Evolutionary conservation across 2,329 filamentous ascomycete species (phyloP).

Genomic region (Pseudomassariella vexata): DNA sequence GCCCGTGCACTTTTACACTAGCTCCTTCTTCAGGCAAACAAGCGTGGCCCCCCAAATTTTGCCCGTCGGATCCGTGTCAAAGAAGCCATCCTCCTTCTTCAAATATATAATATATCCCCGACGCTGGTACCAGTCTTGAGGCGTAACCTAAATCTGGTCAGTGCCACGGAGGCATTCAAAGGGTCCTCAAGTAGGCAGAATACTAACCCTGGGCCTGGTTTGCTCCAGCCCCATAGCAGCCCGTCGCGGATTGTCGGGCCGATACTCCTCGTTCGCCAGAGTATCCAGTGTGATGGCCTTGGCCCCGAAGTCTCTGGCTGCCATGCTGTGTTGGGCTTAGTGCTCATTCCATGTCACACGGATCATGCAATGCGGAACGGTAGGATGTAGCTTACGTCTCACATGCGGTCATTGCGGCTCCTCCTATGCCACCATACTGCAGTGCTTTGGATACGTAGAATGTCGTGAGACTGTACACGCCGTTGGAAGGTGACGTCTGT

Average conservation of each 20-base stretch:
- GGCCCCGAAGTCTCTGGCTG: conserved; percentile 14
- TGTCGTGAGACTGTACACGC: conserved; percentile 15
- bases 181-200: background rate
- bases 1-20: no score
- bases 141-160: conserved; percentile 11
- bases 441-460: conserved; percentile 19
- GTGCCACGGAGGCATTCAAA: background rate
- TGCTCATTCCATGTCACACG: background rate
- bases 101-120: conserved; percentile 17
- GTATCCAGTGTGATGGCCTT: conserved; percentile 17
- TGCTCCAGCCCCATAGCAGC: conserved; percentile 13
- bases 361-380: background rate
- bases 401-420: conserved; percentile 11
- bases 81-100: conserved; percentile 10
- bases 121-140: conserved; percentile 19
- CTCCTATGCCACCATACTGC: conserved; percentile 16
- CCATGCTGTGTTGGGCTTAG: conserved; percentile 11
- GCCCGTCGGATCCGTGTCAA: conserved; percentile 15
- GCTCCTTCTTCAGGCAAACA: conserved; percentile 13
- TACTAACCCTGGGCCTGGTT: conserved; percentile 10
- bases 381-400: conserved; percentile 12
- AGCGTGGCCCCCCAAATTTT: conserved; percentile 11
- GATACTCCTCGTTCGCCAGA: conserved; percentile 14
- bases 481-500: conserved; percentile 10
- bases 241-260: conserved; percentile 11